Base-by-base conservation (phyloP, 2,329 filamentous ascomycete species). In the Aspergillus fischeri region DNA sequence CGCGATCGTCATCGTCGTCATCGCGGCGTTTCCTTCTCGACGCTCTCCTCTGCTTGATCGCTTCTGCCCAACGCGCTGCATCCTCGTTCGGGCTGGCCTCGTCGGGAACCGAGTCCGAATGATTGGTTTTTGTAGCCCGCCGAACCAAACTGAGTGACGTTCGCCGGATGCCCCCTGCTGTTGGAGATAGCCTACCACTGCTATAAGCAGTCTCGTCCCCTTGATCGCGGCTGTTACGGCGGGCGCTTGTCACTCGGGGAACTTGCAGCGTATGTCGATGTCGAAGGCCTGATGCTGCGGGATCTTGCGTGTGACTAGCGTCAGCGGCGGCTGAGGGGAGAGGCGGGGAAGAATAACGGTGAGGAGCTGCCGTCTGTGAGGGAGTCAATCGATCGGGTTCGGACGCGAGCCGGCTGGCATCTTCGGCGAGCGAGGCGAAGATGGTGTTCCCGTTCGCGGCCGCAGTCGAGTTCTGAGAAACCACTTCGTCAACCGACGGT, bases 191-290 rank as follows among this genome's bases (percentile, higher is more conserved):
- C 55, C 92, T 87, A 49, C 92, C 93, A 64, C 84, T 93, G 9
- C 86, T 81, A 45, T 66, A 70, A 47, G 86, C 85, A 14, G 84
- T 81, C 75, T 80, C 81, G 65, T 92, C 89, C 61, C 72, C 72
- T 29, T 86, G 82, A 63, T 96, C 92, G 64, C 84, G 86, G n/a
- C 90, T 53, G 78, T 83, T 65, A 57, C 70, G 67, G 50, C 90
- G 83, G 35, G 83, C 78, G n/a, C 86, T 81, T 21, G 81, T 77
- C 17, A 81, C 73, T 73, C 87, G 90, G 7, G 92, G 92, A 0
- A 96, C 91, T 73, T 96, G 91, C 27, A 97, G 81, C 0, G 91
- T 96, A 75, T 96, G 89, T 63, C 92, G 86, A 60, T 96, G 91
- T 72, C 89, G 88, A 51, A 93, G 77, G 55, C 84, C 82, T 21